Evolutionary conservation across 352 stramenopile species (phyloP).

Genomic region (Phytophthora chlamydospora): DNA sequence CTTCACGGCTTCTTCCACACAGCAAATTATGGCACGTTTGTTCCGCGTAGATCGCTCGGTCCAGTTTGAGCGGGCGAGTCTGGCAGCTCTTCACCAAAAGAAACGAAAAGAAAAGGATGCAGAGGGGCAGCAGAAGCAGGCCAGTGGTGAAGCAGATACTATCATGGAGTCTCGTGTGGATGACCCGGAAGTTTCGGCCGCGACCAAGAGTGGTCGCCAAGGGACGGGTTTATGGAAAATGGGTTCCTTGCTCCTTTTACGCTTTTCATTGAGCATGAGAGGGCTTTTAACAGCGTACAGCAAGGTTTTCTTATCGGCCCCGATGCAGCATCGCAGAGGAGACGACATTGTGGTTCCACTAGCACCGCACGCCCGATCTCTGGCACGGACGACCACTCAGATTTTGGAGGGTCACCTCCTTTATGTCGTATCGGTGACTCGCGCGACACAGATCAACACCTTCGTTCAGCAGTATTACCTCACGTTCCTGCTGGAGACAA

Average conservation of each 20-base stretch:
- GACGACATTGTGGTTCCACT: slow-evolving; percentile 65
- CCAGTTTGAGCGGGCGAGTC: slow-evolving; percentile 73
- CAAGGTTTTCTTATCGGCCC: slow-evolving; percentile 69
- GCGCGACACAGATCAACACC: slow-evolving; percentile 50
- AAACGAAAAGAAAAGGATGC: slow-evolving; percentile 25
- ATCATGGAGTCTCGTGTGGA: slow-evolving; percentile 25
- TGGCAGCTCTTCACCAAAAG: slow-evolving; percentile 63
- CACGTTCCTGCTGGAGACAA: slow-evolving; percentile 80
- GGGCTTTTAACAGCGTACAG: slow-evolving; percentile 66
- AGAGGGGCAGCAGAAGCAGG: slow-evolving; percentile 7
- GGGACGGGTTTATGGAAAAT: slow-evolving; percentile 76
- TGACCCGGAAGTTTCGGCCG: slow-evolving; percentile 1
- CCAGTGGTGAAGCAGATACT: slow-evolving; percentile 13
- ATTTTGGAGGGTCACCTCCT: slow-evolving; percentile 59
- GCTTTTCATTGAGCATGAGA: slow-evolving; percentile 77
- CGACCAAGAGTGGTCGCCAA: slow-evolving; percentile 4
- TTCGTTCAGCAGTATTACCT: slow-evolving; percentile 83
- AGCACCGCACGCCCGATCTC: slow-evolving; percentile 57
- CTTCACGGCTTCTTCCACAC: slow-evolving; percentile 60
- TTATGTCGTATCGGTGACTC: slow-evolving; percentile 49
- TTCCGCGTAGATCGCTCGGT: slow-evolving; percentile 76
- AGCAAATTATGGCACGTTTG: slow-evolving; percentile 63
- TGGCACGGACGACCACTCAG: slow-evolving; percentile 52
- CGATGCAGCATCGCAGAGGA: slow-evolving; percentile 68
- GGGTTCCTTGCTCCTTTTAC: slow-evolving; percentile 75